Evolutionary conservation across 305 asterid species (phyloP), one percentile per base, ranked within the genome.

Genomic region (Stenogyne calaminthoides): DNA sequence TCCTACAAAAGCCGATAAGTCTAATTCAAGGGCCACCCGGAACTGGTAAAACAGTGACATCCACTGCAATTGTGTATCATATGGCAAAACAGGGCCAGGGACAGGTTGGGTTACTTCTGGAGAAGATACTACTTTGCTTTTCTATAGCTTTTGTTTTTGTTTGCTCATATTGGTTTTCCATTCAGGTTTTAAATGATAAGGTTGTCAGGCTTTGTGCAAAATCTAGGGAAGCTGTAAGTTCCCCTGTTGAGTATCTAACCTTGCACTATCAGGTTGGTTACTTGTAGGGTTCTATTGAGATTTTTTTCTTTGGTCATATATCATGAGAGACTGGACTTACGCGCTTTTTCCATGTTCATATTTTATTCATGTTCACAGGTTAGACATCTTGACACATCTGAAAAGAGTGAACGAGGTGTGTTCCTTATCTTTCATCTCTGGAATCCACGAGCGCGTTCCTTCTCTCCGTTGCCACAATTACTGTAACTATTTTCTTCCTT

Each of bases 31-130:
- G n/a, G n/a, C n/a, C n/a, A n/a, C n/a, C n/a, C n/a, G n/a, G n/a
- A n/a, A n/a, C n/a, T n/a, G n/a, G n/a, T n/a, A n/a, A n/a, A n/a
- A n/a, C n/a, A n/a, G n/a, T n/a, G n/a, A n/a, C n/a, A n/a, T n/a
- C n/a, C n/a, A n/a, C n/a, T n/a, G n/a, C n/a, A n/a, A n/a, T n/a
- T n/a, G n/a, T n/a, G n/a, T n/a, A n/a, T n/a, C n/a, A 95, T 82
- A 95, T 95, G 99, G 98, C 99, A 75, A 95, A 95, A 78, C 99
- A 95, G 82, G 98, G 98, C 77, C 99, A 95, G 81, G 99, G 99
- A 32, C 99, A 95, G 98, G 99, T 91, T 67, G n/a, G 46, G 12
- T 72, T 69, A 70, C 49, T 61, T 54, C 44, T 32, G 32, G 49
- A 9, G 44, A 18, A 75, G 39, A 12, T 69, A 2, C 9, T 25